These are phyloP conservation scores for Lepidopterella palustris DNA, from an alignment of 495 filamentous ascomycete genomes.

Conservation along the genomic window DNA sequence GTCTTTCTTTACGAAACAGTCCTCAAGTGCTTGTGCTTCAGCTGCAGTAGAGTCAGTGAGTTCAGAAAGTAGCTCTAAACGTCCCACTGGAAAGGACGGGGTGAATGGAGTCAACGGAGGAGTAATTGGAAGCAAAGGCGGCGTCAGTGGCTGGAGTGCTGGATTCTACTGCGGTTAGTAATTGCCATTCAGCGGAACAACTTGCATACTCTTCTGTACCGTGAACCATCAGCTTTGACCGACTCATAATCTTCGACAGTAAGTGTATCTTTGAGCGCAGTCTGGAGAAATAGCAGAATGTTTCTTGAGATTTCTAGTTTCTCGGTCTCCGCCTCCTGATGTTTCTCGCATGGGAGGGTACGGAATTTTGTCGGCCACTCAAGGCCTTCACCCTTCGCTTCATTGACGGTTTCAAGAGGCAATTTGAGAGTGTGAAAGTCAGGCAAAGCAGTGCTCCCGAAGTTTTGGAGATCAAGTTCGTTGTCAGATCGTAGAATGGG, in stretches of 20 bases:
- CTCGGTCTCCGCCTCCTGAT: conserved; percentile 34
- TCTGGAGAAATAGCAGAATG: conserved; percentile 37
- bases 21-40: conserved; percentile 47
- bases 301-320: conserved; percentile 43
- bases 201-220: conserved; percentile 14
- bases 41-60: conserved; percentile 39
- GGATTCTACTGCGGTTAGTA: conserved; percentile 30
- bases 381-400: conserved; percentile 47
- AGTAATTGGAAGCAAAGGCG: conserved; percentile 50
- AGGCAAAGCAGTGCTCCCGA: conserved; percentile 17
- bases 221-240: conserved; percentile 10
- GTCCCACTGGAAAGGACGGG: conserved; percentile 42
- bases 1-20: conserved; percentile 36
- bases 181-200: neutral
- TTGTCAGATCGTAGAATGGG: conserved; percentile 30
- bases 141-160: conserved; percentile 44
- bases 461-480: conserved; percentile 30
- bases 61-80: conserved; percentile 51
- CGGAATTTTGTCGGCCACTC: conserved; percentile 39
- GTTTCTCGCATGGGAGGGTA: conserved; percentile 25
- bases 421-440: conserved; percentile 12
- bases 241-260: conserved; percentile 6
- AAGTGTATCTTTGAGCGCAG: conserved; percentile 29
- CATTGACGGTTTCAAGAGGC: conserved; percentile 43
- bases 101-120: conserved; percentile 40